Evolutionary conservation across 306 rosid species (phyloP).

Genomic region (Quercus dentata): DNA sequence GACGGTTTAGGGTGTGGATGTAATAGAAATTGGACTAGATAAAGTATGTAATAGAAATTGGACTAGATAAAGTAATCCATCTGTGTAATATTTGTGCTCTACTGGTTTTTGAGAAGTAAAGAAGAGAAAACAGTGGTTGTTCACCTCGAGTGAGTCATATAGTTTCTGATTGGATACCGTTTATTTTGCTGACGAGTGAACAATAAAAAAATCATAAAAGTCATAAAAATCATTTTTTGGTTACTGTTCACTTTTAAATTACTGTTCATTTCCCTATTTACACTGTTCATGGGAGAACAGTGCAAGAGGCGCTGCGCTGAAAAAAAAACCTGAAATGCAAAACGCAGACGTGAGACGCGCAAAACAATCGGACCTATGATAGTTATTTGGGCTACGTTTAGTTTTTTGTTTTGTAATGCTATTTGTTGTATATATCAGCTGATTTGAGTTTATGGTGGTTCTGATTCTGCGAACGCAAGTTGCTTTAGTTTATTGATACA

Average conservation of each 20-base stretch:
- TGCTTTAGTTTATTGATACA: neutral
- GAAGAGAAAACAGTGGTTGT: neutral
- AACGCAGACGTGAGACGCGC: too few species aligned
- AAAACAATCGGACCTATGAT: too few species aligned
- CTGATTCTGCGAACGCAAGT: neutral
- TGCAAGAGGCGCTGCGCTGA: too few species aligned
- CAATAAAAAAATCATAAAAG: too few species aligned
- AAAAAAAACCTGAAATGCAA: too few species aligned
- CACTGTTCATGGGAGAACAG: too few species aligned
- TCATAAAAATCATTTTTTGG: too few species aligned
- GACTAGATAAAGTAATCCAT: neutral
- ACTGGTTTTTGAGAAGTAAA: neutral
- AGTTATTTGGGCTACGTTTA: too few species aligned
- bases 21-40: neutral
- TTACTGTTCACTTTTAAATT: too few species aligned
- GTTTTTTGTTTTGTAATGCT: neutral
- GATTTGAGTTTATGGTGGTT: neutral
- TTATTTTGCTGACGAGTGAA: too few species aligned
- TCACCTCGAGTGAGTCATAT: neutral
- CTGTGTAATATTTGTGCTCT: neutral
- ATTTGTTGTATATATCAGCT: neutral
- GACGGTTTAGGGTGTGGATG: neutral
- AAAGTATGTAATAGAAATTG: neutral
- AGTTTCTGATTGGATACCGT: too few species aligned
- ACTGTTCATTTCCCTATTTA: too few species aligned